phyloP scores from a whole-genome alignment of 2,329 filamentous ascomycete species.

The Coleophoma eucalyptorum region DNA sequence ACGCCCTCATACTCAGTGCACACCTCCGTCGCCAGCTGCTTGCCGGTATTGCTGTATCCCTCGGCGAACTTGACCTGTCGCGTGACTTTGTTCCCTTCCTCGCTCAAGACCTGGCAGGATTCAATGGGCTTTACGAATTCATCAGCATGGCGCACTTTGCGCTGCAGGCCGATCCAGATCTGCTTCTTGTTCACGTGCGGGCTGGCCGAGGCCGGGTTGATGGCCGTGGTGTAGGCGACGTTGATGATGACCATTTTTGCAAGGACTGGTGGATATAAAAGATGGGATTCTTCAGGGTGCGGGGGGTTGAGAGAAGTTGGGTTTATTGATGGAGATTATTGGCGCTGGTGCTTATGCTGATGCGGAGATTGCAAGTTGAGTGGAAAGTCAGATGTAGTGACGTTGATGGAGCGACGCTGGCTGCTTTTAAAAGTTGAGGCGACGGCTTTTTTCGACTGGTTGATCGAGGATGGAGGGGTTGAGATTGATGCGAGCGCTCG shows the following conservation, averaged over 20 bases:
- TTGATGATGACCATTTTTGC: constrained; percentile 14
- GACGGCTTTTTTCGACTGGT: too few species aligned
- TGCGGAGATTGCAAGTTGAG: too few species aligned
- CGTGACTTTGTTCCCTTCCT: constrained; percentile 7
- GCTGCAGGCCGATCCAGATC: constrained; percentile 30
- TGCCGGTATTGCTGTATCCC: background rate
- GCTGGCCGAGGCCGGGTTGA: constrained; percentile 29
- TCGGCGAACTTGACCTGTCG: constrained; percentile 7
- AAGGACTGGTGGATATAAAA: too few species aligned
- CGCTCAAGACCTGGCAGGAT: constrained; percentile 7
- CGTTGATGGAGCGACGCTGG: too few species aligned
- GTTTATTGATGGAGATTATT: too few species aligned
- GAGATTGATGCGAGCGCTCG: too few species aligned
- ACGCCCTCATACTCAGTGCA: background rate
- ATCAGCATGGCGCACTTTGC: constrained; percentile 22
- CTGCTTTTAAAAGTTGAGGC: too few species aligned
- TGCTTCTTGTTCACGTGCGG: constrained; percentile 27
- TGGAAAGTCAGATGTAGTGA: too few species aligned
- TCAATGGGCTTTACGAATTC: constrained; percentile 21
- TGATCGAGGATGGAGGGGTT: too few species aligned
- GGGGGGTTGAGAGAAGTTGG: too few species aligned
- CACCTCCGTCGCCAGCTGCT: constrained; percentile 5
- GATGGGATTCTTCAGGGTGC: too few species aligned
- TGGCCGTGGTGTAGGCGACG: constrained; percentile 31
- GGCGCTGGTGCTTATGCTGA: too few species aligned